These are phyloP conservation scores for Astrocystis sublimbata DNA, from an alignment of 495 filamentous ascomycete genomes.

Conservation along the genomic window DNA sequence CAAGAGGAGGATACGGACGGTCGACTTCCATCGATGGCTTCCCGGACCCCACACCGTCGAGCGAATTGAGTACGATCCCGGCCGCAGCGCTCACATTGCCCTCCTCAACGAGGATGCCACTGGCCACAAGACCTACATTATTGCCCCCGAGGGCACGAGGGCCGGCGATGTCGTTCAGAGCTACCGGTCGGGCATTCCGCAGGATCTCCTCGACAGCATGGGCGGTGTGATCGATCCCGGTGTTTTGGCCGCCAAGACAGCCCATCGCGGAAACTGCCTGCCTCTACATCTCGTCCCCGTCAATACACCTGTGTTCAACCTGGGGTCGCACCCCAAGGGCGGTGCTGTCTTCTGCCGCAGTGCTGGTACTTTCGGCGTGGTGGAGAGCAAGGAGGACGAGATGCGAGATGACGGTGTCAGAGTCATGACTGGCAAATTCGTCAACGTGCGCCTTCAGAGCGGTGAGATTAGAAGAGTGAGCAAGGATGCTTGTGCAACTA, in stretches of 20 bases:
- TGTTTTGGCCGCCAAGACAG: constrained; percentile 90
- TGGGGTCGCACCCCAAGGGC: constrained; percentile 71
- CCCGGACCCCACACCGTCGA: constrained; percentile 85
- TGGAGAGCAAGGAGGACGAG: constrained; percentile 80
- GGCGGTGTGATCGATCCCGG: constrained; percentile 89
- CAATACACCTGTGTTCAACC: constrained; percentile 85
- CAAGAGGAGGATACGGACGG: constrained; percentile 84
- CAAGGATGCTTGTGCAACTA: constrained; percentile 88
- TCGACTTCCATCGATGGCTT: constrained; percentile 77
- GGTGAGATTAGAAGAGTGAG: constrained; percentile 87
- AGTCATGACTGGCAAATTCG: constrained; percentile 61
- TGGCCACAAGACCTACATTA: constrained; percentile 76
- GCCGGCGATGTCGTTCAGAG: constrained; percentile 89
- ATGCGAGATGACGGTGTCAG: constrained; percentile 56
- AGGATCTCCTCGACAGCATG: constrained; percentile 82
- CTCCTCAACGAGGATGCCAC: constrained; percentile 72
- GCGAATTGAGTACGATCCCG: constrained; percentile 93
- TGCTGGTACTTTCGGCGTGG: constrained; percentile 85
- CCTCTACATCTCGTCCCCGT: constrained; percentile 93
- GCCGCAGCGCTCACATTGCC: constrained; percentile 90
- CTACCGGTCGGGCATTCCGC: constrained; percentile 84
- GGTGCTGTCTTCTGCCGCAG: constrained; percentile 89
- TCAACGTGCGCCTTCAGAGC: constrained; percentile 83
- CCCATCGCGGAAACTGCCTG: constrained; percentile 91
- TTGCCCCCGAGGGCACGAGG: constrained; percentile 90